These are phyloP conservation scores for Fusarium fujikuroi DNA, from an alignment of 2,329 filamentous ascomycete genomes.

Conservation along the genomic window DNA sequence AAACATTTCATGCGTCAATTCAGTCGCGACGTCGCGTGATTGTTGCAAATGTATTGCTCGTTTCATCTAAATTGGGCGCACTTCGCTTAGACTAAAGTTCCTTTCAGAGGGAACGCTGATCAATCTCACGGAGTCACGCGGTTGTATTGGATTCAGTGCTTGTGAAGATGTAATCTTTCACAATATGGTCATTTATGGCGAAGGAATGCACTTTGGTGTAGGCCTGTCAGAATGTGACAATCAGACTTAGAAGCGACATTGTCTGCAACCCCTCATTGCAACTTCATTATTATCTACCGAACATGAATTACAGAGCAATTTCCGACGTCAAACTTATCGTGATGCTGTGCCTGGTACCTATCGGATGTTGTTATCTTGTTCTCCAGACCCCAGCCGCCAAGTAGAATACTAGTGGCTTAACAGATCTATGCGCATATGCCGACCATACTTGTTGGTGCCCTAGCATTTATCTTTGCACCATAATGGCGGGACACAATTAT, in stretches of 20 bases:
- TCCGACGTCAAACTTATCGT: neutral
- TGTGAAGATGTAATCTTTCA: neutral
- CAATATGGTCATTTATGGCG: neutral
- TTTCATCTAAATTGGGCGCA: neutral
- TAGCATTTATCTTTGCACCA: neutral
- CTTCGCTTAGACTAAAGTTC: neutral
- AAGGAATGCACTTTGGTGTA: neutral
- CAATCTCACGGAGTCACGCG: neutral
- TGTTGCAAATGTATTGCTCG: neutral
- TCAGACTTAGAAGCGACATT: neutral
- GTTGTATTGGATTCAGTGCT: neutral
- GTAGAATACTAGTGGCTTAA: neutral
- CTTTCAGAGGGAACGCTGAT: neutral
- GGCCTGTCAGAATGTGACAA: neutral
- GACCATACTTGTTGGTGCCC: neutral
- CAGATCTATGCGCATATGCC: accelerated
- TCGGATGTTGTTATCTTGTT: no score
- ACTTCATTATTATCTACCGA: accelerated
- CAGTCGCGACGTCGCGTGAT: neutral
- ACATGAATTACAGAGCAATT: accelerated
- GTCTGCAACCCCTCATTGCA: neutral
- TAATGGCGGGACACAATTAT: neutral
- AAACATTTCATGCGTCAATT: neutral
- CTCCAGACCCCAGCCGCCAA: accelerated
- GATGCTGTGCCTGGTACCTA: accelerated